Evolutionary conservation across 2,329 filamentous ascomycete genomes (phyloP), one percentile per base, ranked within the genome.

Genomic region (Salinomyces thailandicus): DNA sequence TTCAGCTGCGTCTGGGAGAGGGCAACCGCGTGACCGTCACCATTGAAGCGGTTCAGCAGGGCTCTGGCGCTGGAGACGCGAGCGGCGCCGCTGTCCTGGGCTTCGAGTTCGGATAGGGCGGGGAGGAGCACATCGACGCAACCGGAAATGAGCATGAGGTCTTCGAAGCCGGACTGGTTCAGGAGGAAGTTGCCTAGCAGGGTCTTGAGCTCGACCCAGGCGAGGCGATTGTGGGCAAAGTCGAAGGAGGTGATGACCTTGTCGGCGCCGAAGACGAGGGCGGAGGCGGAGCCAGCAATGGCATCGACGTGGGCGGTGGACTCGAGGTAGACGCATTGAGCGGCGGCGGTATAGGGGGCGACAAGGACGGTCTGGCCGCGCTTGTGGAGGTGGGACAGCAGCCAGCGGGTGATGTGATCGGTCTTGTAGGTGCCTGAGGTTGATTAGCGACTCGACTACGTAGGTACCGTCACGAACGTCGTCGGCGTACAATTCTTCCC

Each of bases 301-400:
- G 79, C 83, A 38, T 83, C 80, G 42, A 75, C 62, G 51, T 82
- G 77, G 8, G 74, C 73, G 41, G 82, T 71, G 56, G 76, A 74
- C 44, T 83, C 77, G 39, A 93, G 76, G 54, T 89, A 85, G 31
- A 84, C 81, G 44, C 94, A 74, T 79, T 86, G 50, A 40, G 85
- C 84, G 51, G 81, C 80, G 24, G 87, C 85, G 59, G 81, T 86
- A 66, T 85, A 93, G 1, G 89, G 89, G 9, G 89, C 81, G 30
- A 93, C 81, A 32, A 85, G 68, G 54, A 86, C 93, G 42, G 84
- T 73, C 38, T 93, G 66, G 2, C 71, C 70, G 44, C 79, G 73
- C 46, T 77, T 67, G 50, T 73, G 69, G 35, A 96, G 69, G 37
- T 89, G 77, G 18, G 71, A 68, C 61, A 93, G 84, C 26, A 96